Evolutionary conservation across 768 basidiomycete species (phyloP).

Genomic region (Ramaria rubella): DNA sequence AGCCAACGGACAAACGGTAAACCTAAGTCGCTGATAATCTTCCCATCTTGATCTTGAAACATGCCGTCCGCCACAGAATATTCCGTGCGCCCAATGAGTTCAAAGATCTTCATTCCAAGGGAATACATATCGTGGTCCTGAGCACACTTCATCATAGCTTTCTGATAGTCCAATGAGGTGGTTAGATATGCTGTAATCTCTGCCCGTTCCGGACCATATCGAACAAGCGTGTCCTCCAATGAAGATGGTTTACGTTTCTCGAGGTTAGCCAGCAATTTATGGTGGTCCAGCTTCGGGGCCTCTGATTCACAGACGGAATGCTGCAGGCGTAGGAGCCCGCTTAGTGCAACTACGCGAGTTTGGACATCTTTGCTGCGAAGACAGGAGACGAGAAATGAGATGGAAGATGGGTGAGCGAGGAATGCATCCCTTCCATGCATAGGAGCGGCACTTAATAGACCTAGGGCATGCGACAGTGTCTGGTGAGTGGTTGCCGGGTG

Average conservation of each 20-base stretch:
- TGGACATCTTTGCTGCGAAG: slow-evolving; percentile 51
- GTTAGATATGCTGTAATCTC: slow-evolving; percentile 36
- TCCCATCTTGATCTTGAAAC: slow-evolving; percentile 35
- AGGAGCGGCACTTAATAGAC: slow-evolving; percentile 38
- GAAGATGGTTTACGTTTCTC: slow-evolving; percentile 39
- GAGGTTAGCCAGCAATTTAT: slow-evolving; percentile 37
- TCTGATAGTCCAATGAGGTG: slow-evolving; percentile 39
- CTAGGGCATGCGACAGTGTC: slow-evolving; percentile 47
- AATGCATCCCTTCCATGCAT: slow-evolving; percentile 40
- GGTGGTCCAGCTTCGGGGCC: slow-evolving; percentile 37
- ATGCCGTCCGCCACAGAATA: slow-evolving; percentile 54
- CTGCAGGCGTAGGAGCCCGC: slow-evolving; percentile 45
- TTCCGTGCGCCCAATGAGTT: slow-evolving; percentile 50
- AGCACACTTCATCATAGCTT: slow-evolving; percentile 45
- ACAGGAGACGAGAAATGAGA: slow-evolving; percentile 49
- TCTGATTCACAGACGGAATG: slow-evolving; percentile 12
- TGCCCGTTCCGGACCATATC: slow-evolving; percentile 42
- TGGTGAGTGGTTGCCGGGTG: slow-evolving; percentile 37
- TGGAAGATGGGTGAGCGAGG: slow-evolving; percentile 36
- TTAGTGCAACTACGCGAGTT: slow-evolving; percentile 44
- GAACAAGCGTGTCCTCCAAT: slow-evolving; percentile 38
- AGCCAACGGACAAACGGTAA: slow-evolving; percentile 55
- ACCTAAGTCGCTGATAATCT: slow-evolving; percentile 39
- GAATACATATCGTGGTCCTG: slow-evolving; percentile 43
- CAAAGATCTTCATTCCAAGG: slow-evolving; percentile 44